A percentile compares a stretch with the other conserved stretches of the same genome.
phyloP scores from a whole-genome alignment of 805 yeast genomes.

The Kazachstania kunashirensis region DNA sequence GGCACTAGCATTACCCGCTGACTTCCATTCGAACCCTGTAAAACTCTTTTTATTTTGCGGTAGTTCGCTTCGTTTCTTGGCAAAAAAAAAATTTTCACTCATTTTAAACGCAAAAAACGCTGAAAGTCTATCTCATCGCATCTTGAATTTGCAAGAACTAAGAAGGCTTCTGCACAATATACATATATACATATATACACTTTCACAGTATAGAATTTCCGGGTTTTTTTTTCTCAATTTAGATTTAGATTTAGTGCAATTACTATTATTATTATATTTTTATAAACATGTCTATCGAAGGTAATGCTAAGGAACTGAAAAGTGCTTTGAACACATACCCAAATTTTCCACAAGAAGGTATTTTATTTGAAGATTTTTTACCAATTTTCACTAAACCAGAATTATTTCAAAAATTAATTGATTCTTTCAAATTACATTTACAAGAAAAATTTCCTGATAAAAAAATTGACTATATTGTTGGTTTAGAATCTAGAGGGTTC shows the following conservation, averaged over 20 bases:
- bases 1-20: too few species aligned
- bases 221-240: too few species aligned
- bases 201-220: too few species aligned
- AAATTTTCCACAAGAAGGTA: constrained; percentile 88
- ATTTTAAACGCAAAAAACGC: too few species aligned
- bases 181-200: too few species aligned
- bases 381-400: constrained; percentile 84
- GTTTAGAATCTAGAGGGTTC: constrained; percentile 94
- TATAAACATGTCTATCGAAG: constrained; percentile 20
- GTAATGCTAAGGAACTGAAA: constrained; percentile 38
- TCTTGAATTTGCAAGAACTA: too few species aligned
- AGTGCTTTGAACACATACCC: constrained; percentile 67
- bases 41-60: too few species aligned
- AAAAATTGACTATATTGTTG: constrained; percentile 81
- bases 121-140: too few species aligned
- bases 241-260: background rate
- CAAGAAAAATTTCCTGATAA: constrained; percentile 42
- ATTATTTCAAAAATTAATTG: constrained; percentile 68
- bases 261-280: background rate
- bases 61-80: too few species aligned
- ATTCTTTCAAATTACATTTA: constrained; percentile 70
- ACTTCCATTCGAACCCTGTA: too few species aligned
- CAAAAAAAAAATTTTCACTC: too few species aligned
- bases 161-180: too few species aligned
- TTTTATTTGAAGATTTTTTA: constrained; percentile 89